Evolutionary conservation across 495 filamentous ascomycete species (phyloP), one percentile per base, ranked within the genome.

Genomic region (Penicillium pancosmium): DNA sequence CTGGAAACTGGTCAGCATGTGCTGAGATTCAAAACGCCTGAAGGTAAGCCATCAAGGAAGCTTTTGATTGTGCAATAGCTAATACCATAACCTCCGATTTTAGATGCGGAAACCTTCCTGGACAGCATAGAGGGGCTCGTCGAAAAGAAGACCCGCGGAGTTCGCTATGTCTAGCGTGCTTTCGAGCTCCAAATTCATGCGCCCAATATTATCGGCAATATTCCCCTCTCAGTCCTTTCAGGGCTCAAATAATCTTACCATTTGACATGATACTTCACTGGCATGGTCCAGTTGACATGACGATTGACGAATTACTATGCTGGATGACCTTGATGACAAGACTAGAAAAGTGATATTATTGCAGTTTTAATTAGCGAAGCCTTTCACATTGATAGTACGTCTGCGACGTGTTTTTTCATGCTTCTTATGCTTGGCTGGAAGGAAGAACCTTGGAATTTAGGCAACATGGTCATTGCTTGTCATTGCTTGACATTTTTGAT

Each of bases 91-190:
- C 13, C 15, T 44, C 41, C 16, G 12, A 23, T 55, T 33, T 12
- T 36, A 80, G 75, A 80, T 69, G 72, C 78, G 16, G 64, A 73
- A n/a, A 61, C 50, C 11, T 79, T 76, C 52, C 31, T 76, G 54
- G 56, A 60, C 18, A 57, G 41, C 16, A n/a, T 44, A 8, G 41
- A 16, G n/a, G 41, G 16, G n/a, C 41, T 44, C 6, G 41, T 13
- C 8, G 41, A 16, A 44, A 44, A n/a, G 12, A 44, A 19, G n/a
- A 44, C 41, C 16, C 41, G 41, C 16, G 41, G 41, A 9, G 41
- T 44, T 8, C 41, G 41, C 41, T 44, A 44, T 44, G 41, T 44
- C n/a, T 44, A 18, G 36, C 8, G 8, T 31, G 27, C 27, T 31
- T 31, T 6, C 8, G 27, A 31, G 27, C 27, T 31, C 8, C 36